phyloP scores from a whole-genome alignment of 164 flowering plant species.

The Vitis amurensis region DNA sequence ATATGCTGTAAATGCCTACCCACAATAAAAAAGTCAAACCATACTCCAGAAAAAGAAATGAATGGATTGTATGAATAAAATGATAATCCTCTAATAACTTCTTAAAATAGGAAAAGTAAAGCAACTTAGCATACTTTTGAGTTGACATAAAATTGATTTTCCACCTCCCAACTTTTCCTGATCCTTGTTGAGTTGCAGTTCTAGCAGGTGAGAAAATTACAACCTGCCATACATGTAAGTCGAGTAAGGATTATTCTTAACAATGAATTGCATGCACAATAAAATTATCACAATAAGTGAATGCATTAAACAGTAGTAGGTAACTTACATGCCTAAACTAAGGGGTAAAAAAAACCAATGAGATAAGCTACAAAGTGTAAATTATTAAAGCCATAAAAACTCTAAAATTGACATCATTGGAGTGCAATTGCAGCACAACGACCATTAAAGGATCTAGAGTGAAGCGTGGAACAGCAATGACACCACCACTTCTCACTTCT shows the following conservation, averaged over 20 bases:
- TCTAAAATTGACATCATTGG: too few relatives aligned
- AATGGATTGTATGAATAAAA: not conserved
- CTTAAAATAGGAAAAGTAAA: not conserved
- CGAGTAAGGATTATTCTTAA: not conserved
- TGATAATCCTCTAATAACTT: not conserved
- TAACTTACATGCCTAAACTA: too few relatives aligned
- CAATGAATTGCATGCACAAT: not conserved
- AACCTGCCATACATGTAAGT: conserved; percentile 49
- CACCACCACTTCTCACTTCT: too few relatives aligned
- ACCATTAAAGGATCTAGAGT: too few relatives aligned
- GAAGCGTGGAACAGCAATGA: too few relatives aligned
- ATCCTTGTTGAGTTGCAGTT: conserved; percentile 93
- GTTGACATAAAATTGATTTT: conserved; percentile 94
- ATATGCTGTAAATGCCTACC: too few relatives aligned
- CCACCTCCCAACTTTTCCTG: conserved; percentile 96
- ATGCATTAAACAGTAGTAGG: not conserved
- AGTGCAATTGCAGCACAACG: too few relatives aligned
- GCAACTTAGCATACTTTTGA: conserved; percentile 66
- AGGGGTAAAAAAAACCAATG: not conserved
- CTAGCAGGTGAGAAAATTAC: conserved; percentile 92
- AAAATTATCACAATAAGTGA: not conserved
- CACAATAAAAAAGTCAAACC: too few relatives aligned
- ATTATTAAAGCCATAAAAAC: too few relatives aligned
- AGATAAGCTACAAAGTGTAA: too few relatives aligned
- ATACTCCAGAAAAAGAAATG: too few relatives aligned